phyloP scores from a whole-genome alignment of 176 grass and related monocot genomes.

The Thalia dealbata region DNA sequence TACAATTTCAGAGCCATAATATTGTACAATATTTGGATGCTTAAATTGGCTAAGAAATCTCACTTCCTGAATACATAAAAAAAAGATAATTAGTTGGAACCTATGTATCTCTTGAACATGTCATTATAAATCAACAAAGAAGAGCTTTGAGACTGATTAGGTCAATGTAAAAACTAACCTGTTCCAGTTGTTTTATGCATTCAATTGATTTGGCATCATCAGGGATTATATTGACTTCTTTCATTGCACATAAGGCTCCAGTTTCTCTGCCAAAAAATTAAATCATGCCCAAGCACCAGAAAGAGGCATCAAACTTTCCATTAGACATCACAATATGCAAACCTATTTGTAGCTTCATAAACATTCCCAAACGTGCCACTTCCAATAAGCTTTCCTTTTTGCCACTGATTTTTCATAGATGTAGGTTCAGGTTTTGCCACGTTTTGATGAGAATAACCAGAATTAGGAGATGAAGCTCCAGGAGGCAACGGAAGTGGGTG shows the following conservation, averaged over 20 bases:
- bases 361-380: conserved; percentile 99
- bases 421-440: conserved; percentile 35
- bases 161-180: conserved; percentile 36
- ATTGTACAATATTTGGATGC: conserved; percentile 97
- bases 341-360: conserved; percentile 88
- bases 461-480: conserved; percentile 29
- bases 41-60: conserved; percentile 97
- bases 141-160: background rate
- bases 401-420: conserved; percentile 68
- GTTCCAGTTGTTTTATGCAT: conserved; percentile 80
- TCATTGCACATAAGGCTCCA: conserved; percentile 98
- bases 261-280: conserved; percentile 40
- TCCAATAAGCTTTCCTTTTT: conserved; percentile 86
- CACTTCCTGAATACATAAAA: conserved; percentile 69
- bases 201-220: conserved; percentile 85
- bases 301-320: background rate
- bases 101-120: no score
- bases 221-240: conserved; percentile 91
- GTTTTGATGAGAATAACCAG: conserved; percentile 34
- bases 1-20: conserved; percentile 89
- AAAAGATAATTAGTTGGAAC: conserved; percentile 15
- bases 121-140: background rate
- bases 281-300: background rate
- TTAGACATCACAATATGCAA: conserved; percentile 19
- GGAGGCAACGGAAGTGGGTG: conserved; percentile 85